Percentiles rank a stretch among this genome's conserved stretches.
Evolutionary conservation across 441 rosid species (phyloP).

Genomic region (Theobroma grandiflorum): DNA sequence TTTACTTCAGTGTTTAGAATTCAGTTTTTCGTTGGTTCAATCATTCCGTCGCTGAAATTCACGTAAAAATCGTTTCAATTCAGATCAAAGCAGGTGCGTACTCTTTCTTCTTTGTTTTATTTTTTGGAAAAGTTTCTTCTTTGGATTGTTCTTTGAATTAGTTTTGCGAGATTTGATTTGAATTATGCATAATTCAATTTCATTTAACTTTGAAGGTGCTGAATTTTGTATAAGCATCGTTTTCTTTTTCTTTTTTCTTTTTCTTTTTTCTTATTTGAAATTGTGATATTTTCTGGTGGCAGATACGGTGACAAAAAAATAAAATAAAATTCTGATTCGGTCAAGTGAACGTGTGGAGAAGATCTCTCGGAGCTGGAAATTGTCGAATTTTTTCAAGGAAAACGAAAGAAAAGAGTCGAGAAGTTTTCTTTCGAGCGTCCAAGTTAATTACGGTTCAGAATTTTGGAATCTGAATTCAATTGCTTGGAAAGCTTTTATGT

Average conservation of each 20-base stretch:
- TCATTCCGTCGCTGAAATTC: slow-evolving; percentile 24
- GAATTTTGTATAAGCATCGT: slow-evolving; percentile 29
- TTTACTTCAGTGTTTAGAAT: slow-evolving; percentile 23
- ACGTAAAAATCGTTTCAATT: slow-evolving; percentile 24
- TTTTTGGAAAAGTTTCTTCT: slow-evolving; percentile 22
- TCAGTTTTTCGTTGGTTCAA: slow-evolving; percentile 23
- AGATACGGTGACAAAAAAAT: slow-evolving; percentile 6
- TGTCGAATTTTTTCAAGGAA: neutral
- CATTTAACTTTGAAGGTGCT: slow-evolving; percentile 16
- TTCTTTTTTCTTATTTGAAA: neutral
- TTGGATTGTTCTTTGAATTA: slow-evolving; percentile 18
- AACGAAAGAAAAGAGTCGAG: neutral
- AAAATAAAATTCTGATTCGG: slow-evolving; percentile 10
- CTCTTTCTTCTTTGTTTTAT: neutral
- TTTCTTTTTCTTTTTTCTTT: neutral
- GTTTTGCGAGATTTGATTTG: slow-evolving; percentile 34
- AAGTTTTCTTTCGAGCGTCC: neutral
- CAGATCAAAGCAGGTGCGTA: slow-evolving; percentile 44
- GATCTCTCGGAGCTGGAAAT: slow-evolving; percentile 3
- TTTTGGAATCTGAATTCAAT: slow-evolving; percentile 22
- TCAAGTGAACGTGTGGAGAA: slow-evolving; percentile 15
- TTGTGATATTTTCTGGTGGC: neutral
- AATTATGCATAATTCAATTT: slow-evolving; percentile 38
- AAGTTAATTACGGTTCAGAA: slow-evolving; percentile 25
- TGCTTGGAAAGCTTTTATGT: neutral